Evolutionary conservation across 176 grass and related monocot genomes (phyloP).

Genomic region (Saccharum officinarum): DNA sequence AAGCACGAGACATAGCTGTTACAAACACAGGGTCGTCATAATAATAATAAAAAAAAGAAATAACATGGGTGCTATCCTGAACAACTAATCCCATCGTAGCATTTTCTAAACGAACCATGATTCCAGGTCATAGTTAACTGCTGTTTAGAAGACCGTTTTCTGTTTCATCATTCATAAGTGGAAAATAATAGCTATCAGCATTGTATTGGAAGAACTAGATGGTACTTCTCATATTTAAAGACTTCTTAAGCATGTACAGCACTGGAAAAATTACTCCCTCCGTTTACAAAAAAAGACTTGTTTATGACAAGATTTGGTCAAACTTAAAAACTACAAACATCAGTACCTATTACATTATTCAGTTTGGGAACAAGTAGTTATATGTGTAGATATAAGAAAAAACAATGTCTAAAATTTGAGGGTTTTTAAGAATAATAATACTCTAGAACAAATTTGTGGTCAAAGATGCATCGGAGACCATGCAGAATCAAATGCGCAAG

Average conservation of each 20-base stretch:
- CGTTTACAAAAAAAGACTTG: neutral
- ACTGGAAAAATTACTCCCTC: neutral
- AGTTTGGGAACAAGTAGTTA: neutral
- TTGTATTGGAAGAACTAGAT: neutral
- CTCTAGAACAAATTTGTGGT: neutral
- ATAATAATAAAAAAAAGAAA: neutral
- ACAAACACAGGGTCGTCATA: neutral
- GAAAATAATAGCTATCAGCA: neutral
- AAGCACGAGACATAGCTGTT: neutral
- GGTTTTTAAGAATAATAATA: neutral
- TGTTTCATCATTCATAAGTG: slow-evolving; percentile 5
- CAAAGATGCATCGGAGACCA: neutral
- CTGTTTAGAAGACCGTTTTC: neutral
- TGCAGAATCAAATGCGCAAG: neutral
- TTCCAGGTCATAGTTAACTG: neutral
- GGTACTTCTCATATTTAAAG: neutral
- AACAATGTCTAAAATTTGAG: neutral
- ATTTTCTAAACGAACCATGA: neutral
- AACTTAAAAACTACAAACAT: neutral
- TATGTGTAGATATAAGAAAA: neutral
- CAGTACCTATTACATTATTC: neutral
- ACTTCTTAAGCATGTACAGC: neutral
- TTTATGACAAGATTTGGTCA: neutral
- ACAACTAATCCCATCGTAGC: neutral
- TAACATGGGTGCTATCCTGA: neutral